A percentile compares a stretch with the other conserved stretches of the same genome.
phyloP scores from a whole-genome alignment of 23 red algal genomes.

The Gracilaria caudata region DNA sequence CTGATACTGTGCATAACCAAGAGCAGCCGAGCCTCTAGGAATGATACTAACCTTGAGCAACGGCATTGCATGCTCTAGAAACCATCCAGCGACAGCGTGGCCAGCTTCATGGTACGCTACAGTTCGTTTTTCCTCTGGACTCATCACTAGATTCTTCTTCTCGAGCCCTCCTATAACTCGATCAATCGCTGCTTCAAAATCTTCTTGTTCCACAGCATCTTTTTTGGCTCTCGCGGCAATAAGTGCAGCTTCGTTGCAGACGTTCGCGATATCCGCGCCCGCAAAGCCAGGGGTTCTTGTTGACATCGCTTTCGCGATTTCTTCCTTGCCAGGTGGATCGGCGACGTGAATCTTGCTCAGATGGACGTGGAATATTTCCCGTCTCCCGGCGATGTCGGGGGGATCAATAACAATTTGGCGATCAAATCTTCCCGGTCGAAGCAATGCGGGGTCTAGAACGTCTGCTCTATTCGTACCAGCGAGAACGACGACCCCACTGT shows the following conservation, averaged over 20 bases:
- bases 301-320: constrained; percentile 86
- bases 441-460: constrained; percentile 92
- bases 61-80: constrained; percentile 94
- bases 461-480: constrained; percentile 97
- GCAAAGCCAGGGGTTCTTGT: constrained; percentile 92
- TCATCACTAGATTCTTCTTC: constrained; percentile 99
- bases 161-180: constrained; percentile 97
- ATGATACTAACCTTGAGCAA: constrained; percentile 98
- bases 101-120: constrained; percentile 99
- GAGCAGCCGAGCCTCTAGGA: constrained; percentile 88
- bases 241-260: constrained; percentile 97
- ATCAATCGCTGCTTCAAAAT: constrained; percentile 96
- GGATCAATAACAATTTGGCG: constrained; percentile 96
- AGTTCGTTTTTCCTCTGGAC: constrained; percentile 95
- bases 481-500: constrained; percentile 96
- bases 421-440: constrained; percentile 98
- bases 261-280: constrained; percentile 98
- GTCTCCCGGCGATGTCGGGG: constrained; percentile 90
- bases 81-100: constrained; percentile 98
- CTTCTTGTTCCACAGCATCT: constrained; percentile 65
- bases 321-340: constrained; percentile 83
- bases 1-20: constrained; percentile 99
- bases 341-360: constrained; percentile 78
- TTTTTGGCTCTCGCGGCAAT: constrained; percentile 87
- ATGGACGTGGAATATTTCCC: constrained; percentile 96